A percentile compares a stretch with the other conserved stretches of the same genome.
phyloP scores from a whole-genome alignment of 1,139 yeast species.

The Kluyveromyces sp. region DNA sequence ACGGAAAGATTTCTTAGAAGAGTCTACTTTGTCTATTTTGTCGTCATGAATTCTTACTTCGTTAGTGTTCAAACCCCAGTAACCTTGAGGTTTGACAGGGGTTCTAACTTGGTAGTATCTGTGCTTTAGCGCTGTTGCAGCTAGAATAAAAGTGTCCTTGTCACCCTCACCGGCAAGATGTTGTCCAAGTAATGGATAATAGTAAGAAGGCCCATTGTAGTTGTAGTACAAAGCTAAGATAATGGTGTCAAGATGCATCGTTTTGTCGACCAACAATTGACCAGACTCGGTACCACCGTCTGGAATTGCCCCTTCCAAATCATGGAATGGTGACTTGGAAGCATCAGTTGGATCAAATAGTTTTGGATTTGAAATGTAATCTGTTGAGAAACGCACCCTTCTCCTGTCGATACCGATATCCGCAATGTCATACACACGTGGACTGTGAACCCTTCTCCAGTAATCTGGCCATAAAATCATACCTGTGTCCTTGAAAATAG shows the following conservation, averaged over 20 bases:
- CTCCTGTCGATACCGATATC: slow-evolving; percentile 55
- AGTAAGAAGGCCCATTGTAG: slow-evolving; percentile 46
- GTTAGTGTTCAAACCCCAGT: slow-evolving; percentile 8
- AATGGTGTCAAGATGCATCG: slow-evolving; percentile 43
- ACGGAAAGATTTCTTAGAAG: slow-evolving; percentile 4
- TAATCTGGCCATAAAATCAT: slow-evolving; percentile 15
- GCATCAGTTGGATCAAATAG: slow-evolving; percentile 1
- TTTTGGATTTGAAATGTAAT: slow-evolving; percentile 5
- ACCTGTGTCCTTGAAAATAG: slow-evolving; percentile 9
- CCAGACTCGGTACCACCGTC: slow-evolving; percentile 57
- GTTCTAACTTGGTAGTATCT: slow-evolving; percentile 41
- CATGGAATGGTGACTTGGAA: slow-evolving; percentile 35
- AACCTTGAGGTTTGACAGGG: slow-evolving; percentile 8
- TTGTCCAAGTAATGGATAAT: slow-evolving; percentile 47
- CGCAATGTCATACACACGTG: slow-evolving; percentile 96
- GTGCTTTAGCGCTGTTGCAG: slow-evolving; percentile 37
- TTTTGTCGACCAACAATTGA: slow-evolving; percentile 45
- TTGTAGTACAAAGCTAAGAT: slow-evolving; percentile 47
- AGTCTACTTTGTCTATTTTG: background rate
- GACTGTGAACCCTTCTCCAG: slow-evolving; percentile 42
- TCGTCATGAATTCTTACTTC: slow-evolving; percentile 6
- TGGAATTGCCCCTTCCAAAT: slow-evolving; percentile 47
- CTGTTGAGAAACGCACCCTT: slow-evolving; percentile 4
- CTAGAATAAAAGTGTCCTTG: slow-evolving; percentile 53
- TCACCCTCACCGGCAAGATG: slow-evolving; percentile 62